Evolutionary conservation across 768 basidiomycete genomes (phyloP).

Genomic region (Suillus subaureus): DNA sequence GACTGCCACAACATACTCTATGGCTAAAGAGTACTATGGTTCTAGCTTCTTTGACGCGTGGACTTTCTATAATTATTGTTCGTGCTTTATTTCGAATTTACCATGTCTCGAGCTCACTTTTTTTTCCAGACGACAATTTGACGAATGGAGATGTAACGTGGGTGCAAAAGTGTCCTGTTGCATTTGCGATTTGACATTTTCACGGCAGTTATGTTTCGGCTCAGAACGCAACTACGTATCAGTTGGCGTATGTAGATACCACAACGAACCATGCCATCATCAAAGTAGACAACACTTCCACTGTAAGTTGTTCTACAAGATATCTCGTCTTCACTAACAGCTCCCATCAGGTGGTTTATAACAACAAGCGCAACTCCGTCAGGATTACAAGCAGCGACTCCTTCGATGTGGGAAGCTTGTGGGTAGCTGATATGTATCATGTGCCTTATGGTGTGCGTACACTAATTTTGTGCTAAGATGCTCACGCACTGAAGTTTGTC

Average conservation of each 20-base stretch:
- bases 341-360: constrained; percentile 32
- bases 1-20: constrained; percentile 45
- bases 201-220: constrained; percentile 49
- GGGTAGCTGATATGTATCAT: constrained; percentile 66
- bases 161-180: constrained; percentile 12
- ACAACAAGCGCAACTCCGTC: constrained; percentile 67
- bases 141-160: constrained; percentile 67
- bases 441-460: constrained; percentile 60
- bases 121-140: constrained; percentile 59
- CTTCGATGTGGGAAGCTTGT: constrained; percentile 61
- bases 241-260: constrained; percentile 64
- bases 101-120: constrained; percentile 6
- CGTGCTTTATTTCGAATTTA: constrained; percentile 22
- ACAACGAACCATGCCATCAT: constrained; percentile 74
- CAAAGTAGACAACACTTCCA: constrained; percentile 71
- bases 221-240: constrained; percentile 42
- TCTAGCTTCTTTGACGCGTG: constrained; percentile 67
- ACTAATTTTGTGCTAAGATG: neutral
- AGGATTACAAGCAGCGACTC: constrained; percentile 60
- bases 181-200: constrained; percentile 9
- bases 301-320: constrained; percentile 32
- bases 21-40: constrained; percentile 61
- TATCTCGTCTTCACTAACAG: constrained; percentile 5
- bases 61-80: constrained; percentile 64
- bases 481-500: constrained; percentile 10